phyloP scores from a whole-genome alignment of 2,329 filamentous ascomycete species.

The Endocalyx cinctus region DNA sequence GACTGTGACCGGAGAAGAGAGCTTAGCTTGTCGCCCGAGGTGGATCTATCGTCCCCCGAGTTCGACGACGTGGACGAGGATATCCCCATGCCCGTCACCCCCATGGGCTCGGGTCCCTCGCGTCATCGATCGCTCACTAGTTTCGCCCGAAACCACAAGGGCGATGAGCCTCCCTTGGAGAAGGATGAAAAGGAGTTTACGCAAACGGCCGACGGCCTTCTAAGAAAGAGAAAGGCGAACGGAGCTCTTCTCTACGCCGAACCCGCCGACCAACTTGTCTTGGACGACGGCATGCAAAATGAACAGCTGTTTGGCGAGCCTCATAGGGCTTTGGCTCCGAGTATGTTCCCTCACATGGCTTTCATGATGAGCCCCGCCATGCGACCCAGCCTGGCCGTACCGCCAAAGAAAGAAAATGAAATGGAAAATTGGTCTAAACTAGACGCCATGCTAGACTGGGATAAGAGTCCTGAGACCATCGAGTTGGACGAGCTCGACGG shows the following conservation, averaged over 20 bases:
- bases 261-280: conserved; percentile 29
- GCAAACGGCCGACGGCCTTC: conserved; percentile 84
- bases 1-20: conserved; percentile 62
- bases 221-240: conserved; percentile 57
- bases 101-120: conserved; percentile 50
- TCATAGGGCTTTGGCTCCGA: conserved; percentile 26
- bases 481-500: conserved; percentile 91
- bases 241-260: conserved; percentile 36
- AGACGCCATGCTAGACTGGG: conserved; percentile 49
- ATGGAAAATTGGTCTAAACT: conserved; percentile 40
- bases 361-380: conserved; percentile 54
- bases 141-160: conserved; percentile 58
- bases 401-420: conserved; percentile 37
- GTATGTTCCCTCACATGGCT: conserved; percentile 30
- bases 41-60: conserved; percentile 83
- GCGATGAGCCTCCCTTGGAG: conserved; percentile 84
- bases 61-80: conserved; percentile 70
- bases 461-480: conserved; percentile 78
- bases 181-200: conserved; percentile 96
- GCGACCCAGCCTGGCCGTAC: conserved; percentile 41
- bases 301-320: conserved; percentile 50
- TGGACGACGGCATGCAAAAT: conserved; percentile 43
- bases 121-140: conserved; percentile 30
- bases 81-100: conserved; percentile 53
- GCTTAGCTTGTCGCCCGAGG: conserved; percentile 85